These are phyloP conservation scores for Boletus insuetus DNA, from an alignment of 768 basidiomycete genomes.

Conservation along the genomic window DNA sequence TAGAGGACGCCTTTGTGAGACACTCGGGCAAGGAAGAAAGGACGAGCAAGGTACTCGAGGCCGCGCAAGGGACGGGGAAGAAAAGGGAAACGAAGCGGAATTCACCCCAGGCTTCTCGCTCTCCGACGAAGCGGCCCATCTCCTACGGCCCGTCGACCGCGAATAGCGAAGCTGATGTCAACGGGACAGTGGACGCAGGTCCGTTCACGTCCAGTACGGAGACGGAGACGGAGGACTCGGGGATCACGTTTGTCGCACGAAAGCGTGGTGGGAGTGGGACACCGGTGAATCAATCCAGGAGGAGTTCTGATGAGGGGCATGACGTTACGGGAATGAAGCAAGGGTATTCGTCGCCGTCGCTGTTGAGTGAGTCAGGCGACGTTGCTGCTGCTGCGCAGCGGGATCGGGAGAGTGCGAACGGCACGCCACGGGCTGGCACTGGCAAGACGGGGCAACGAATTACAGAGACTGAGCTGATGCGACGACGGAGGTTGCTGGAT, in stretches of 20 bases:
- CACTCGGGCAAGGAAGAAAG: slow-evolving; percentile 30
- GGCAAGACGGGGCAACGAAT: slow-evolving; percentile 64
- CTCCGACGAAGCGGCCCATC: slow-evolving; percentile 22
- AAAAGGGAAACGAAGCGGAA: slow-evolving; percentile 23
- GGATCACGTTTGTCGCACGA: slow-evolving; percentile 71
- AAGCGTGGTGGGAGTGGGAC: slow-evolving; percentile 37
- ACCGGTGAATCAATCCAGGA: slow-evolving; percentile 17
- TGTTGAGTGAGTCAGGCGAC: slow-evolving; percentile 3
- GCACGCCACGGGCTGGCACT: slow-evolving; percentile 28
- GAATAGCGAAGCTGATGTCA: slow-evolving; percentile 1
- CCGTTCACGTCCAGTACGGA: slow-evolving; percentile 54
- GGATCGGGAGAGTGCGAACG: slow-evolving; percentile 27
- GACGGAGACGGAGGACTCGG: slow-evolving; percentile 67
- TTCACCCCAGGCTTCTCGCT: slow-evolving; percentile 21
- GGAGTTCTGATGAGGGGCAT: slow-evolving; percentile 20
- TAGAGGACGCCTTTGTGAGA: slow-evolving; percentile 66
- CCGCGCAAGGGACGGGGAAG: slow-evolving; percentile 20
- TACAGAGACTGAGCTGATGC: slow-evolving; percentile 75
- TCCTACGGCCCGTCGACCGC: neutral
- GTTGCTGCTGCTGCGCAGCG: slow-evolving; percentile 1
- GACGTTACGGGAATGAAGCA: slow-evolving; percentile 17
- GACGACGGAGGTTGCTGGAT: slow-evolving; percentile 73
- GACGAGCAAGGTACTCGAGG: slow-evolving; percentile 17
- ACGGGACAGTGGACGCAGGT: slow-evolving; percentile 19
- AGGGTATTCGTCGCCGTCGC: slow-evolving; percentile 13